A percentile compares a stretch with the other conserved stretches of the same genome.
Conservation (phyloP, 2,329 filamentous ascomycete species). For the Fragosphaeria purpurea region DNA sequence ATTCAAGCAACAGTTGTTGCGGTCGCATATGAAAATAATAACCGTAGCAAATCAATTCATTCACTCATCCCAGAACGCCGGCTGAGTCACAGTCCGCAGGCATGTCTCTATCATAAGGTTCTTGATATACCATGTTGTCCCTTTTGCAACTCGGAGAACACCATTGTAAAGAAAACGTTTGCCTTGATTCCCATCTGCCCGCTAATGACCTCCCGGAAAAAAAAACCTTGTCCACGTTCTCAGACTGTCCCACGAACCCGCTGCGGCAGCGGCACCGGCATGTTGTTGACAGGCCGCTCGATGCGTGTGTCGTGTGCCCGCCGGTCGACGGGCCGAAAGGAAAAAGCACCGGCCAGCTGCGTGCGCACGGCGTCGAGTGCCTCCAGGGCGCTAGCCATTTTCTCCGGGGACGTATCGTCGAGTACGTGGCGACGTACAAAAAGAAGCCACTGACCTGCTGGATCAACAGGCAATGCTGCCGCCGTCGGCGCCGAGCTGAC, state of each 20-base stretch:
- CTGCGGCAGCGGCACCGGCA: constrained; percentile 7
- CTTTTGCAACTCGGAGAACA: too few relatives aligned
- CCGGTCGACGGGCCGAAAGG: constrained; percentile 42
- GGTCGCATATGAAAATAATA: too few relatives aligned
- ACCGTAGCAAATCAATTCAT: too few relatives aligned
- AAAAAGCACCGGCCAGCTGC: constrained; percentile 42
- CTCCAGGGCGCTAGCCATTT: constrained; percentile 45
- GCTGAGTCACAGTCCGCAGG: too few relatives aligned
- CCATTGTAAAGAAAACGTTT: too few relatives aligned
- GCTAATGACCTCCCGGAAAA: too few relatives aligned
- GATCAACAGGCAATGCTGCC: constrained; percentile 31
- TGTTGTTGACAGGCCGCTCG: constrained; percentile 10
- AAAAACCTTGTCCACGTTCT: too few relatives aligned
- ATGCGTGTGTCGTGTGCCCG: constrained; percentile 43
- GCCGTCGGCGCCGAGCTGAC: constrained; percentile 11
- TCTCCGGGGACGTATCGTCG: constrained; percentile 48
- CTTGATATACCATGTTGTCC: too few relatives aligned
- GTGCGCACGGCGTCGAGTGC: constrained; percentile 35
- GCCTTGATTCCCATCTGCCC: too few relatives aligned
- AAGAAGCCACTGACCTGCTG: constrained; percentile 43
- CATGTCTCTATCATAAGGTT: too few relatives aligned
- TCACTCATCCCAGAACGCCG: too few relatives aligned
- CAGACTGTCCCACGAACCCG: not conserved
- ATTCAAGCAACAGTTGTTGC: too few relatives aligned
- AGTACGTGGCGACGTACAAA: constrained; percentile 42